Percentiles rank a stretch among this genome's conserved stretches.
Evolutionary conservation across 2,329 filamentous ascomycete species (phyloP).

Genomic region (Fusarium sp.): DNA sequence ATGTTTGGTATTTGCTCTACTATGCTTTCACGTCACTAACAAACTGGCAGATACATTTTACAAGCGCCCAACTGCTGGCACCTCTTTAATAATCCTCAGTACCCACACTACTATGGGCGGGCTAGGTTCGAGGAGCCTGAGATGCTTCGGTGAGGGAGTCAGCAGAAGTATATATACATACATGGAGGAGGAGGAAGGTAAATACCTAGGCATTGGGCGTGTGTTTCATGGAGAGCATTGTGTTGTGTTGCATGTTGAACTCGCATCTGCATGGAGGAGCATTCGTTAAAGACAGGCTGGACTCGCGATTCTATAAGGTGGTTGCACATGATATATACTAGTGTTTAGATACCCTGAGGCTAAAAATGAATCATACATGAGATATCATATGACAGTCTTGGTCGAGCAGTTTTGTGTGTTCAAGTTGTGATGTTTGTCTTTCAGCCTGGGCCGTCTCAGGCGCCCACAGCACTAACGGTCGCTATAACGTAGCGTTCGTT

Average conservation of each 20-base stretch:
- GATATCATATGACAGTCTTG: background rate
- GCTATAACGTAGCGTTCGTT: constrained; percentile 1
- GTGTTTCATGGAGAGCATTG: constrained; percentile 1
- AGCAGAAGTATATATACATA: background rate
- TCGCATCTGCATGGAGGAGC: constrained; percentile 20
- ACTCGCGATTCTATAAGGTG: background rate
- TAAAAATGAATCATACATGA: background rate
- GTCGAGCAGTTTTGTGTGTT: background rate
- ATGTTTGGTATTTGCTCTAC: constrained; percentile 52
- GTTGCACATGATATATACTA: constrained; percentile 4
- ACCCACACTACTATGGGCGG: constrained; percentile 50
- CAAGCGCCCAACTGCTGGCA: constrained; percentile 83
- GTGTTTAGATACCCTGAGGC: constrained; percentile 11
- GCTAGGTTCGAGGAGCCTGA: constrained; percentile 55
- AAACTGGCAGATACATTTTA: constrained; percentile 69
- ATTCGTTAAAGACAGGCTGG: constrained; percentile 15
- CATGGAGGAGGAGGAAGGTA: background rate
- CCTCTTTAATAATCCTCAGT: constrained; percentile 65
- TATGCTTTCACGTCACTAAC: constrained; percentile 11
- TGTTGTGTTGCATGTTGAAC: constrained; percentile 2
- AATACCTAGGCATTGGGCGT: background rate
- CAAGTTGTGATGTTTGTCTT: background rate
- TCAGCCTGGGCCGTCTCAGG: background rate
- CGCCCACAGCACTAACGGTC: constrained; percentile 15
- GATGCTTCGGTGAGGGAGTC: constrained; percentile 35